Base-by-base conservation (phyloP, 495 filamentous ascomycete genomes). In the Parathielavia hyrcaniae region DNA sequence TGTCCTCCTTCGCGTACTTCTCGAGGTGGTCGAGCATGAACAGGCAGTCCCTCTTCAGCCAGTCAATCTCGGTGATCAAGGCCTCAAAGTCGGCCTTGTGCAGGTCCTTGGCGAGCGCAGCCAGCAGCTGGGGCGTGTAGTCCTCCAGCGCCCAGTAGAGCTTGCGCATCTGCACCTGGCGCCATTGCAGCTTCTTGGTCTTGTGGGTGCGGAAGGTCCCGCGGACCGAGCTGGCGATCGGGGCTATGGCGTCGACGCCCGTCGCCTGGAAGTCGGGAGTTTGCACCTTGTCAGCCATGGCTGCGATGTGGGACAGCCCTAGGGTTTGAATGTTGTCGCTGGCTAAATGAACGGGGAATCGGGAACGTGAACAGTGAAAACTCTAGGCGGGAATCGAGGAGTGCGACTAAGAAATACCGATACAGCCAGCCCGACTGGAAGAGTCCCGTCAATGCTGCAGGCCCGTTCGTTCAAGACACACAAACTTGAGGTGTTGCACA, bases 101-200 rank as follows among this genome's bases (percentile, higher is more conserved):
- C 43, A 97, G 76, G 71, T 98, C 93, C 61, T 77, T 71, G 60
- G 80, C 77, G 63, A 86, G 81, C 13, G 91, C 89, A 64, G 86
- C 84, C 61, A 81, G 59, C 36, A 96, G 75, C 40, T 81, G 77
- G 39, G 84, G 75, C 57, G 81, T 77, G 68, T 87, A 85, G 75
- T 96, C 93, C 48, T 82, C 83, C 47, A 97, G 65, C 3, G 81
- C 91, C 91, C 91, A 96, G 76, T 95, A 97, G 44, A 97, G 85
- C 77, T 90, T 91, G 50, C 90, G 86, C 39, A 97, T 84, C 78
- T 97, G 92, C 17, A 81, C 74, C 50, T 90, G 77, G 52, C 93
- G 81, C 77, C 87, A 98, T 62, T 87, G 81, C 55, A 96, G 67
- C 53, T 86, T 79, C 65, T 87, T 87, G 4, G 89, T 95, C 75